These are phyloP conservation scores for Metschnikowia gelsemii DNA, from an alignment of 805 yeast species.

Conservation along the genomic window DNA sequence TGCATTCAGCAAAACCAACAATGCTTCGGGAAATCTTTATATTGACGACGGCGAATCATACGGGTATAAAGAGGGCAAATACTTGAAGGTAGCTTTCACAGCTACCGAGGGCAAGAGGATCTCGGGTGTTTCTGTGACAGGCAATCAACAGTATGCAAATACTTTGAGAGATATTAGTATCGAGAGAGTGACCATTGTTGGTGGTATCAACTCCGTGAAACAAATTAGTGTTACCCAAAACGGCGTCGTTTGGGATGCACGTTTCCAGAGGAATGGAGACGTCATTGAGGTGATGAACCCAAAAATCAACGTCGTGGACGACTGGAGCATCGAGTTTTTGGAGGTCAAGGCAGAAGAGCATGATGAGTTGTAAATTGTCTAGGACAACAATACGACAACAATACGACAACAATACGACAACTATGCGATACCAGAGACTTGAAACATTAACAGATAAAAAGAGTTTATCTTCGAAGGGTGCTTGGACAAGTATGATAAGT, in stretches of 20 bases:
- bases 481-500: no score
- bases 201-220: constrained; percentile 22
- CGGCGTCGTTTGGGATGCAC: constrained; percentile 37
- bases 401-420: no score
- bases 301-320: constrained; percentile 7
- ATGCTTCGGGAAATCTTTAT: constrained; percentile 61
- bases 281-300: constrained; percentile 13
- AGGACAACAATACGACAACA: no score
- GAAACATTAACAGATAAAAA: no score
- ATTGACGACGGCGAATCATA: constrained; percentile 84
- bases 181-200: constrained; percentile 56
- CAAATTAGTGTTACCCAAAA: constrained; percentile 36
- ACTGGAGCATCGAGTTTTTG: constrained; percentile 11
- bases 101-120: constrained; percentile 8
- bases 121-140: constrained; percentile 5
- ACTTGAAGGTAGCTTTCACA: constrained; percentile 41
- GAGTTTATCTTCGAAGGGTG: no score
- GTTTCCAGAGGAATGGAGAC: constrained; percentile 1
- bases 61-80: constrained; percentile 53
- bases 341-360: constrained; percentile 2
- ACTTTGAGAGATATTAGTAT: constrained; percentile 40
- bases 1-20: constrained; percentile 50
- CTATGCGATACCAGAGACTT: no score
- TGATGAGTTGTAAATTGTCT: constrained; percentile 12
- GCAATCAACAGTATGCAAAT: constrained; percentile 13